Evolutionary conservation across 148 eudicot genomes (phyloP).

Genomic region (Arctostaphylos glauca): DNA sequence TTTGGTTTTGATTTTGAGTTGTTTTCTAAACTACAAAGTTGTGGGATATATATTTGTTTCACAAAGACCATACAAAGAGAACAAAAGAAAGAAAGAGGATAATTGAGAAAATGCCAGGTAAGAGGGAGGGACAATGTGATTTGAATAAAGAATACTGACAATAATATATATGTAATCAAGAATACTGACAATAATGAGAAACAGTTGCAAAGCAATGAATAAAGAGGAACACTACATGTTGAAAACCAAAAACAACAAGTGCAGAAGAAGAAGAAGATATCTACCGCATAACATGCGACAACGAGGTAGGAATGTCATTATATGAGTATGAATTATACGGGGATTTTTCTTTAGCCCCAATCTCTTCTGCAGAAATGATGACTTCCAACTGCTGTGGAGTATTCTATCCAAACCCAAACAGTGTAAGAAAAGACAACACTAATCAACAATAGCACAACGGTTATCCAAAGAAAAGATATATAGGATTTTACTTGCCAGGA

Average conservation of each 20-base stretch:
- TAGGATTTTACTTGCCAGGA: neutral
- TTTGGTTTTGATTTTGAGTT: too few species aligned
- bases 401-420: slow-evolving; percentile 34
- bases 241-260: slow-evolving; percentile 9
- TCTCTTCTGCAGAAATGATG: slow-evolving; percentile 63
- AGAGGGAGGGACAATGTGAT: neutral
- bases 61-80: neutral
- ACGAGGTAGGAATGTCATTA: slow-evolving; percentile 48
- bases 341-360: slow-evolving; percentile 68
- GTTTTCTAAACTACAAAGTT: too few species aligned
- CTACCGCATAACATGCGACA: slow-evolving; percentile 55
- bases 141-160: too few species aligned
- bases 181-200: neutral
- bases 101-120: neutral
- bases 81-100: neutral
- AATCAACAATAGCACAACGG: neutral
- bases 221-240: neutral
- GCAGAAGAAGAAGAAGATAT: neutral
- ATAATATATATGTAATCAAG: neutral
- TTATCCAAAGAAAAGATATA: neutral
- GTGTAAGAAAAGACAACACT: neutral
- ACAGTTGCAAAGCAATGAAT: neutral
- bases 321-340: slow-evolving; percentile 59
- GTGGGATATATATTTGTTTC: too few species aligned
- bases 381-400: slow-evolving; percentile 62